Conservation (phyloP, 306 rosid genomes). For the Astragalus glycyphyllos region DNA sequence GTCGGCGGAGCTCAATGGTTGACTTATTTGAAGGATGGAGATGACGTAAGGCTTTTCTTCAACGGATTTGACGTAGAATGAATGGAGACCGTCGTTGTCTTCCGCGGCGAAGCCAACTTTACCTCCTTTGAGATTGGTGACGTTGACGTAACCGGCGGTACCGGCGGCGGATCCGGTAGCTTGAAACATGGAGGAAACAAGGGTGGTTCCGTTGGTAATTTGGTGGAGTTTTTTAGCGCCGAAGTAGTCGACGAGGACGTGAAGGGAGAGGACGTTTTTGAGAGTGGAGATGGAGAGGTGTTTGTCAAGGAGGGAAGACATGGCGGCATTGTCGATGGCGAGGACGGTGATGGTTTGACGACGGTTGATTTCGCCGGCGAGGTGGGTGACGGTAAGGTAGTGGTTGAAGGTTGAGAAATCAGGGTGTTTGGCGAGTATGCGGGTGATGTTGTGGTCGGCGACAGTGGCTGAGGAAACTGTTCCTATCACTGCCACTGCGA, state of each 20-base stretch:
- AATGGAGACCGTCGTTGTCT: conserved; percentile 66
- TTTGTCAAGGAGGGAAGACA: conserved; percentile 69
- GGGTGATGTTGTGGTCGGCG: conserved; percentile 70
- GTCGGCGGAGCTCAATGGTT: conserved; percentile 74
- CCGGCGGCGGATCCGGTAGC: conserved; percentile 81
- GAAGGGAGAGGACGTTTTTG: conserved; percentile 86
- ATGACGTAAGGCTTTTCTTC: conserved; percentile 72
- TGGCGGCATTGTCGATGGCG: conserved; percentile 85
- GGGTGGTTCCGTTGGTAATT: conserved; percentile 70
- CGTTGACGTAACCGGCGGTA: conserved; percentile 83
- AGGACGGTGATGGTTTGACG: conserved; percentile 93
- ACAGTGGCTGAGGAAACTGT: conserved; percentile 43
- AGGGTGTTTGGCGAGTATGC: conserved; percentile 73
- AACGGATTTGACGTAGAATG: conserved; percentile 72
- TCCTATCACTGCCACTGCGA: conserved; percentile 7
- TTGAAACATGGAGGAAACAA: conserved; percentile 75
- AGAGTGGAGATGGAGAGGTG: conserved; percentile 66
- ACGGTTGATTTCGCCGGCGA: conserved; percentile 89
- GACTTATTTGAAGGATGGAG: conserved; percentile 79
- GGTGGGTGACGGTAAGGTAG: conserved; percentile 88
- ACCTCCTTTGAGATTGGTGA: conserved; percentile 78
- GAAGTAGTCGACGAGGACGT: conserved; percentile 85
- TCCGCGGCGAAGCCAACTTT: conserved; percentile 82
- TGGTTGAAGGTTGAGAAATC: conserved; percentile 84
- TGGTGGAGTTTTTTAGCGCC: conserved; percentile 92